Base-by-base conservation (phyloP, 345 rosid genomes). In the Lepidium sativum region DNA sequence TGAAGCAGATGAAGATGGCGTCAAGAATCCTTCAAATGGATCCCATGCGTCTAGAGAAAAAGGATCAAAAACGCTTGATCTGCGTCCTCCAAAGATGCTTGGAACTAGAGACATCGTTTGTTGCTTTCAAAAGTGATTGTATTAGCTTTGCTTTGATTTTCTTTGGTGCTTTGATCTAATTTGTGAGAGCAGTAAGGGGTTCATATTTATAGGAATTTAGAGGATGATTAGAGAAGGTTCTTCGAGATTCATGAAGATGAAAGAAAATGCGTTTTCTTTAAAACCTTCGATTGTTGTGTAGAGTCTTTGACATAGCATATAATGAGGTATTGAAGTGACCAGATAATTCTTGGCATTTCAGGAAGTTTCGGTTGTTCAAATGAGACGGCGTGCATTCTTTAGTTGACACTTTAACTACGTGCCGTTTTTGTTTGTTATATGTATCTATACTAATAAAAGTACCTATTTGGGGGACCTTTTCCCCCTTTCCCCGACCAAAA, bases 51-150 rank as follows among this genome's bases (percentile, higher is more conserved):
- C 75, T 32, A 23, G 20, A 0, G 65, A 63, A 60, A 71, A 71
- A 0, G 75, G 70, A 47, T 71, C 75, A 0, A 72, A 72, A 32
- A 72, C 62, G 62, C 59, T 66, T 58, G 71, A 38, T 18, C 41
- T 16, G 4, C 61, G 48, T 50, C 62, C 71, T 27, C 71, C 61
- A 8, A 66, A 66, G 54, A 66, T 54, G 68, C 68, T 73, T 66
- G 77, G 77, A 27, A 73, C 48, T 34, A 73, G 61, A 58, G 72
- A 73, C 72, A 66, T 66, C 0, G 7, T 15, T 69, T 5, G 43
- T 9, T 61, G 42, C 2, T 43, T 9, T 34, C 16, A 7, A 3
- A 43, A 25, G 37, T 4, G 33, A 9, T 6, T 63, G 14, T 35
- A 4, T 62, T 15, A 1, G 12, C 3, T 42, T 60, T 60, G 49